phyloP scores from a whole-genome alignment of 305 asterid species.

The Solanum hybrid region DNA sequence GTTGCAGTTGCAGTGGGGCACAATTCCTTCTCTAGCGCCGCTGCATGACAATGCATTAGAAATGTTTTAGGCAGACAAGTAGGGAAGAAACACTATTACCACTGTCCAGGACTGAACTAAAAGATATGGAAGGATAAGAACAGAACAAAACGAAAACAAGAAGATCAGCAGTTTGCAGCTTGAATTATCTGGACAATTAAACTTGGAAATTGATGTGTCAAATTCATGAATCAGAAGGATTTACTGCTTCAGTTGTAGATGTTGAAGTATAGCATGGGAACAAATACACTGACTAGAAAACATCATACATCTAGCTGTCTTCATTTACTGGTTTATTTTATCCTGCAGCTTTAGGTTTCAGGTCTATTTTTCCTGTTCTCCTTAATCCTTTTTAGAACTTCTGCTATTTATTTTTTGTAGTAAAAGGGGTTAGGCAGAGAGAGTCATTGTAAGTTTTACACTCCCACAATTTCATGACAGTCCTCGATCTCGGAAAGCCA shows the following conservation, averaged over 20 bases:
- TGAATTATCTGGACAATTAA: background rate
- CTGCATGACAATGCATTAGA: constrained; percentile 20
- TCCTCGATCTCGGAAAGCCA: too few relatives aligned
- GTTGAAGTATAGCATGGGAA: background rate
- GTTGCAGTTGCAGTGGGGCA: constrained; percentile 82
- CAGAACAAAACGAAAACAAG: background rate
- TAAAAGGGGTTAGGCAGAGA: too few relatives aligned
- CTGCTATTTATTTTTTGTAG: too few relatives aligned
- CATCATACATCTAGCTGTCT: background rate
- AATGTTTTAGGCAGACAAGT: background rate
- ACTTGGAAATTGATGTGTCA: background rate
- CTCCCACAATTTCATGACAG: too few relatives aligned
- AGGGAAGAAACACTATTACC: background rate
- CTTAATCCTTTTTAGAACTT: too few relatives aligned
- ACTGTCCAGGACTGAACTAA: background rate
- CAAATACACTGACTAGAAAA: background rate
- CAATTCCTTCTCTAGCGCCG: constrained; percentile 72
- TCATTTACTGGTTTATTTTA: background rate
- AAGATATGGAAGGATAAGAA: background rate
- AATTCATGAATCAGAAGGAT: background rate
- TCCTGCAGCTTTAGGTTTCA: background rate
- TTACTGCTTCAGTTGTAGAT: background rate
- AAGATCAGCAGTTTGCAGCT: background rate
- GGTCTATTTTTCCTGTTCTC: too few relatives aligned
- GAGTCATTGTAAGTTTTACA: too few relatives aligned